Percentiles rank a stretch among this genome's conserved stretches.
Conservation (phyloP, 2,329 filamentous ascomycete genomes). For the Epichloe amarillans region DNA sequence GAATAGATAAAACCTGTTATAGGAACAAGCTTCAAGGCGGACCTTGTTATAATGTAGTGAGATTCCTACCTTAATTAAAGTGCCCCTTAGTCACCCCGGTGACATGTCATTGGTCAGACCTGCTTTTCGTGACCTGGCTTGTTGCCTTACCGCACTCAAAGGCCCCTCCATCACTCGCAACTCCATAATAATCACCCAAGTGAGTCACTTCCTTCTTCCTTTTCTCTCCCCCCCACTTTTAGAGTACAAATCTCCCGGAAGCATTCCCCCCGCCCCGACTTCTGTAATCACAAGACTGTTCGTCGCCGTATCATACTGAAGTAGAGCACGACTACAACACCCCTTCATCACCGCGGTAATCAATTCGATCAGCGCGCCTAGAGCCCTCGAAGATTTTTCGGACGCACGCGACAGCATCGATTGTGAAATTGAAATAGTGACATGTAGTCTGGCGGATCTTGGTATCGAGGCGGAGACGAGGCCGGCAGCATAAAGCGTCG, state of each 20-base stretch:
- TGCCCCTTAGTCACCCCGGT: too few relatives aligned
- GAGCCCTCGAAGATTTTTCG: constrained; percentile 15
- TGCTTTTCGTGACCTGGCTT: too few relatives aligned
- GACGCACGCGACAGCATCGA: constrained; percentile 8
- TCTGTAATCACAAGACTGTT: background rate
- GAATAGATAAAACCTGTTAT: too few relatives aligned
- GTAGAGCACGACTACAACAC: background rate
- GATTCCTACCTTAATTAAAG: too few relatives aligned
- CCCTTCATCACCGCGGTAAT: background rate
- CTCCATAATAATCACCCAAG: background rate
- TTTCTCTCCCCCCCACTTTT: constrained; percentile 3
- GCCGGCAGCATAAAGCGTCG: background rate
- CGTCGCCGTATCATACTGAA: background rate
- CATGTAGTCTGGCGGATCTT: too few relatives aligned
- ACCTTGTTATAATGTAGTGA: too few relatives aligned
- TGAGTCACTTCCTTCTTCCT: background rate
- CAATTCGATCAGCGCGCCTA: constrained; percentile 19
- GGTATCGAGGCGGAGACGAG: background rate
- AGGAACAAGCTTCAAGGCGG: too few relatives aligned
- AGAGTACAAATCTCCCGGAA: background rate
- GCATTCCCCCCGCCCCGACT: background rate
- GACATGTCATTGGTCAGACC: too few relatives aligned
- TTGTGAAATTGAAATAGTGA: too few relatives aligned
- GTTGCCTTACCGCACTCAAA: too few relatives aligned
- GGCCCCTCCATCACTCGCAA: too few relatives aligned